A percentile compares a stretch with the other conserved stretches of the same genome.
Conservation (phyloP, 352 stramenopile genomes). For the Phytophthora meadii region DNA sequence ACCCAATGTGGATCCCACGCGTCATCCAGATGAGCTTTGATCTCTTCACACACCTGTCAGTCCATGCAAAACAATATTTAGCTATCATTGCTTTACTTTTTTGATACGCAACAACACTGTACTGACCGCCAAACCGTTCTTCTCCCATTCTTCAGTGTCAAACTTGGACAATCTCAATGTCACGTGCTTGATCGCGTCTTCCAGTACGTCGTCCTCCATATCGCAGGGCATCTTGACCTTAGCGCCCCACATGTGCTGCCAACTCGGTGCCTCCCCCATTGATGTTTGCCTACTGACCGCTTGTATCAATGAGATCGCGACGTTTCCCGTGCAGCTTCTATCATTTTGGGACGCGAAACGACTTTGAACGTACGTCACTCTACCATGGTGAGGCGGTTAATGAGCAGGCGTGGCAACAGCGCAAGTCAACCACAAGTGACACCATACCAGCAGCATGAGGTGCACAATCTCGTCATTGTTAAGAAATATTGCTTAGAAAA, state of each 20-base stretch:
- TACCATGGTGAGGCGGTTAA: constrained; percentile 25
- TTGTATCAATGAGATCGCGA: constrained; percentile 24
- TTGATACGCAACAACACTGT: not conserved
- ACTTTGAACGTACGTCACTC: not conserved
- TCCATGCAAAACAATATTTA: not conserved
- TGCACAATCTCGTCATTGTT: not conserved
- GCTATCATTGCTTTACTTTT: not conserved
- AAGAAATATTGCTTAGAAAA: no score
- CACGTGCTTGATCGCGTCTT: constrained; percentile 84
- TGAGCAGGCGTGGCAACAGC: constrained; percentile 26
- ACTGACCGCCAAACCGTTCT: constrained; percentile 69
- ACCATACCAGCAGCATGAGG: constrained; percentile 39
- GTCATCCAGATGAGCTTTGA: constrained; percentile 81
- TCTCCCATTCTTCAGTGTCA: constrained; percentile 89
- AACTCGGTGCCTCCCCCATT: constrained; percentile 82
- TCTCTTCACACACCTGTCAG: constrained; percentile 75
- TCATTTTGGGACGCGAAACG: constrained; percentile 30
- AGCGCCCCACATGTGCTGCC: constrained; percentile 89
- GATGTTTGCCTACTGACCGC: not conserved
- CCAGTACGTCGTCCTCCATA: constrained; percentile 90
- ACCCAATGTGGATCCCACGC: constrained; percentile 86
- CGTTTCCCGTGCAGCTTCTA: constrained; percentile 28
- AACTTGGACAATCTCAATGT: constrained; percentile 64
- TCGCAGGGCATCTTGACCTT: constrained; percentile 90
- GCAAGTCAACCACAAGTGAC: constrained; percentile 29